These are phyloP conservation scores for Colletotrichum tofieldiae DNA, from an alignment of 2,329 filamentous ascomycete species.

Conservation along the genomic window DNA sequence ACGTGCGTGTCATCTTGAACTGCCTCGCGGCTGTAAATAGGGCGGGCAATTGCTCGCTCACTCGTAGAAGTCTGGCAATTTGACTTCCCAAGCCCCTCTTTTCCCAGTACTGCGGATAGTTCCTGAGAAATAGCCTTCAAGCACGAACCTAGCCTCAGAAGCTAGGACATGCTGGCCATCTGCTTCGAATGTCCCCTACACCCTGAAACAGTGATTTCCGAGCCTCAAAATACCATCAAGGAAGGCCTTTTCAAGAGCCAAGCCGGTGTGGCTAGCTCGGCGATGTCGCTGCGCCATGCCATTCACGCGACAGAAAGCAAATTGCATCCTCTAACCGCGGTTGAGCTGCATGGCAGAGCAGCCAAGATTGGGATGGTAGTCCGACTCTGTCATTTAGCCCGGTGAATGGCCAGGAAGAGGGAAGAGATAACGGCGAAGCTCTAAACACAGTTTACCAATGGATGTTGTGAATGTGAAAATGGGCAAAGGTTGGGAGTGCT, in stretches of 20 bases:
- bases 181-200: conserved; percentile 4
- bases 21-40: not conserved
- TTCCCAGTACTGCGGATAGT: not conserved
- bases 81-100: conserved; percentile 7
- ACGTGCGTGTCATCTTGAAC: not conserved
- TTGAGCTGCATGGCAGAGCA: too few relatives aligned
- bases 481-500: not conserved
- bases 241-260: not conserved
- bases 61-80: not conserved
- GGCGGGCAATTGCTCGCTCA: not conserved
- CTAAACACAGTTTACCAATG: too few relatives aligned
- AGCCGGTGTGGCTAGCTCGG: not conserved
- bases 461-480: too few relatives aligned
- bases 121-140: not conserved
- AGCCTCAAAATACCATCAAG: not conserved
- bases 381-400: too few relatives aligned
- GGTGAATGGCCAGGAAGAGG: too few relatives aligned
- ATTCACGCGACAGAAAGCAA: not conserved
- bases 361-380: too few relatives aligned
- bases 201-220: conserved; percentile 4
- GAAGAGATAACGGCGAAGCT: not conserved
- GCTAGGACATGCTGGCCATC: not conserved
- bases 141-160: not conserved
- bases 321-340: not conserved
- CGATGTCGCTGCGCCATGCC: not conserved